phyloP scores from a whole-genome alignment of 192 early-diverging fungal genomes.

The Backusella circina region DNA sequence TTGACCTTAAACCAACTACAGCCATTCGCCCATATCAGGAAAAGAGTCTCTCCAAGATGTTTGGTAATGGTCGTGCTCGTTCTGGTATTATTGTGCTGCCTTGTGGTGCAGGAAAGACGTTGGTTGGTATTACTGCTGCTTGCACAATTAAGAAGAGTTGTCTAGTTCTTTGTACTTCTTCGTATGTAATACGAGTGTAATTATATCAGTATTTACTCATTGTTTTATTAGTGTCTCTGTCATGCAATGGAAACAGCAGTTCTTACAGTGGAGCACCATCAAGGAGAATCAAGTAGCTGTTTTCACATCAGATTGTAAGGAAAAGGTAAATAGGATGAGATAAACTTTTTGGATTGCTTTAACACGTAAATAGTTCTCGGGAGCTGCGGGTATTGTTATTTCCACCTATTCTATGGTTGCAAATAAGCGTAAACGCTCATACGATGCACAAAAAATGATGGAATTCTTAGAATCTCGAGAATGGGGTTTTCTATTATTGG shows the following conservation, averaged over 20 bases:
- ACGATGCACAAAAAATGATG: conserved; percentile 95
- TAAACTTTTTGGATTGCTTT: neutral
- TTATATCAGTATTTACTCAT: neutral
- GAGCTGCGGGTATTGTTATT: conserved; percentile 90
- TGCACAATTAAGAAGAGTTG: conserved; percentile 95
- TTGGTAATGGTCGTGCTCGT: conserved; percentile 78
- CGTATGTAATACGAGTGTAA: conserved; percentile 24
- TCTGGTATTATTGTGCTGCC: conserved; percentile 98
- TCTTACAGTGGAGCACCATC: conserved; percentile 91
- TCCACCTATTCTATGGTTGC: conserved; percentile 98
- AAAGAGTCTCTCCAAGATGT: conserved; percentile 96
- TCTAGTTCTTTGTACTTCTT: conserved; percentile 90
- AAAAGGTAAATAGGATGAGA: conserved; percentile 41
- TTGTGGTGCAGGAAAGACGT: conserved; percentile 96
- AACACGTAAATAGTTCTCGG: conserved; percentile 56
- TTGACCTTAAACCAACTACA: conserved; percentile 94
- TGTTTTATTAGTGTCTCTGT: conserved; percentile 76
- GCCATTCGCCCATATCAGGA: conserved; percentile 88
- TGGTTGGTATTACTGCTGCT: conserved; percentile 97
- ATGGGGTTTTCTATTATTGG: conserved; percentile 96
- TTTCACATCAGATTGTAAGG: conserved; percentile 93
- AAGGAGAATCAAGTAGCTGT: conserved; percentile 89
- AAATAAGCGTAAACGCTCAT: conserved; percentile 86
- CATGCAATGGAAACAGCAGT: conserved; percentile 98
- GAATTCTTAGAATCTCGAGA: conserved; percentile 85